phyloP scores from a whole-genome alignment of 2,329 filamentous ascomycete genomes.

The Cladobotryum mycophilum region DNA sequence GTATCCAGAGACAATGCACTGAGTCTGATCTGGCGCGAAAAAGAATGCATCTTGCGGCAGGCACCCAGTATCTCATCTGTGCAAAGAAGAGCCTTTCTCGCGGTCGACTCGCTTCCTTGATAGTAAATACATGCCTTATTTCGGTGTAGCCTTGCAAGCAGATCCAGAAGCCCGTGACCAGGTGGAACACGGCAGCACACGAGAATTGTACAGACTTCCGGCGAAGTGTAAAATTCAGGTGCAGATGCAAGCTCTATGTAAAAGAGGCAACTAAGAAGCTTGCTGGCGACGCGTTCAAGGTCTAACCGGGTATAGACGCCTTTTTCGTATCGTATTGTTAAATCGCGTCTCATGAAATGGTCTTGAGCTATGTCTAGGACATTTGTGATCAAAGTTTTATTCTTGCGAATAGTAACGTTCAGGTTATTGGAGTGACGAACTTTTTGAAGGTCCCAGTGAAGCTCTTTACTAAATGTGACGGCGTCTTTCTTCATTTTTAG shows the following conservation, averaged over 20 bases:
- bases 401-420: too few relatives aligned
- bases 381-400: too few relatives aligned
- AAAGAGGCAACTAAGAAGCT: slow-evolving; percentile 3
- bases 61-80: not conserved
- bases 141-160: not conserved
- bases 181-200: not conserved
- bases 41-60: not conserved
- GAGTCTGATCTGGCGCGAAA: not conserved
- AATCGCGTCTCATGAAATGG: not conserved
- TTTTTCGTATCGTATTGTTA: not conserved
- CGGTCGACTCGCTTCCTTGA: not conserved
- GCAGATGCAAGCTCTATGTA: slow-evolving; percentile 4
- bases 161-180: slow-evolving; percentile 1
- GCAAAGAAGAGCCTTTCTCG: slow-evolving; percentile 1
- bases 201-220: not conserved
- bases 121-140: not conserved
- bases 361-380: too few relatives aligned
- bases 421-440: too few relatives aligned
- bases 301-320: not conserved
- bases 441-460: too few relatives aligned
- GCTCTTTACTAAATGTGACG: too few relatives aligned
- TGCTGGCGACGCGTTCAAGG: not conserved
- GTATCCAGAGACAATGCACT: not conserved
- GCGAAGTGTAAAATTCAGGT: slow-evolving; percentile 4
- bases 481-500: too few relatives aligned